Conservation (phyloP, 2,329 filamentous ascomycete genomes). For the Aspergillus jensenii region DNA sequence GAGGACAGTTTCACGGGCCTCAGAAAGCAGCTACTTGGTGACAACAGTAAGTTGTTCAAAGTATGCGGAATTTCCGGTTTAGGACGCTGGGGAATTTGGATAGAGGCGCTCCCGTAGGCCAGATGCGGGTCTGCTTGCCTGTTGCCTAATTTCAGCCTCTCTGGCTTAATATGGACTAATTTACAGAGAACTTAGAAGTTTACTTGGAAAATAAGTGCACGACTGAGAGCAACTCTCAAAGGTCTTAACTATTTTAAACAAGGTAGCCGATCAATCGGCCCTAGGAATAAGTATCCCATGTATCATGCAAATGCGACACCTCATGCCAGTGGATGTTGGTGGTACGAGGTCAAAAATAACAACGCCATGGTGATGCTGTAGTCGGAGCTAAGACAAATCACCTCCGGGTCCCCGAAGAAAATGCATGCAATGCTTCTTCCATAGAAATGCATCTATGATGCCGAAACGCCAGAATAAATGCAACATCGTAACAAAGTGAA, state of each 20-base stretch:
- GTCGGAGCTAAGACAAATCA: constrained; percentile 2
- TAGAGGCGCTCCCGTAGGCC: too few relatives aligned
- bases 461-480: constrained; percentile 23
- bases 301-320: constrained; percentile 27
- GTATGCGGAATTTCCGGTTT: too few relatives aligned
- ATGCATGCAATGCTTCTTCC: constrained; percentile 7
- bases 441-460: constrained; percentile 13
- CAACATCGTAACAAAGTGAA: constrained; percentile 15
- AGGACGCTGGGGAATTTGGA: too few relatives aligned
- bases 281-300: neutral
- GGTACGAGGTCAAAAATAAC: neutral
- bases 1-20: too few relatives aligned
- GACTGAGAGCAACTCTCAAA: neutral
- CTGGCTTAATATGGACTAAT: neutral
- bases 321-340: neutral
- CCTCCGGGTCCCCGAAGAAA: constrained; percentile 13
- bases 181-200: neutral
- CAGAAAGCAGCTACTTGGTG: too few relatives aligned
- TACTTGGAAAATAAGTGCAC: neutral
- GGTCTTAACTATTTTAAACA: neutral
- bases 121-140: too few relatives aligned
- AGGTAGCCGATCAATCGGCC: neutral
- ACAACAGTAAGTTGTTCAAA: too few relatives aligned
- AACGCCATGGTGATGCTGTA: constrained; percentile 18
- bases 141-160: too few relatives aligned